Base-by-base conservation (phyloP, 1,284 basidiomycete genomes). In the Wallemia mellicola region DNA sequence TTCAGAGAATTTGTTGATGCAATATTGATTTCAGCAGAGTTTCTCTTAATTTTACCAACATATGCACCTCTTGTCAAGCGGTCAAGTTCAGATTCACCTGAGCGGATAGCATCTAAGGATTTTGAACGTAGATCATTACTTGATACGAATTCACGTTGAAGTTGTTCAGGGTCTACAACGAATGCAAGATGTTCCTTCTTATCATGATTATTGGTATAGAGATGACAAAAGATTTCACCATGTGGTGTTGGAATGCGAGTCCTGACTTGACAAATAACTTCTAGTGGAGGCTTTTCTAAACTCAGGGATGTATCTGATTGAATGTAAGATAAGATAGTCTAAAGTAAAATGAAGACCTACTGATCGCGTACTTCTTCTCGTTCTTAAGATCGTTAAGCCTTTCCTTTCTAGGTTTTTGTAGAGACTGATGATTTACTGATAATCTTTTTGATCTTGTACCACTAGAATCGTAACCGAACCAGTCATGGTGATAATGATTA, bases 241-340 rank as follows among this genome's bases (percentile, higher is more conserved):
- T 98, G 87, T 0, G 88, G 86, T 0, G 94, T 98, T 24, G 94
- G 94, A 65, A 99, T 86, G 57, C 94, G 81, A 2, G 94, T 96
- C 60, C 94, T 83, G 1, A 89, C 94, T 79, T 94, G 86, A 70
- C 94, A 99, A 67, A 80, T 82, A 24, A 91, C 81, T 60, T 78
- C 57, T 26, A 67, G 25, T 60, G 58, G 24, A 28, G 58, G 3
- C 60, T 61, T 32, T 62, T 57, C 54, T n/a, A 61, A 60, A 1
- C 58, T 55, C 48, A 60, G 54, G 22, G 59, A 59, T 59, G 58
- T 58, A 62, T 62, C 60, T 30, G 28, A 30, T 30, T 30, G 17
- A 17, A 17, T 17, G 28, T 17, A 30, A 30, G 28, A 30, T 30
- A 17, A 30, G 28, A 30, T 30, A 30, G 17, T 30, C n/a, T n/a